These are phyloP conservation scores for Lenzites betulinus DNA, from an alignment of 768 basidiomycete genomes.

Conservation along the genomic window DNA sequence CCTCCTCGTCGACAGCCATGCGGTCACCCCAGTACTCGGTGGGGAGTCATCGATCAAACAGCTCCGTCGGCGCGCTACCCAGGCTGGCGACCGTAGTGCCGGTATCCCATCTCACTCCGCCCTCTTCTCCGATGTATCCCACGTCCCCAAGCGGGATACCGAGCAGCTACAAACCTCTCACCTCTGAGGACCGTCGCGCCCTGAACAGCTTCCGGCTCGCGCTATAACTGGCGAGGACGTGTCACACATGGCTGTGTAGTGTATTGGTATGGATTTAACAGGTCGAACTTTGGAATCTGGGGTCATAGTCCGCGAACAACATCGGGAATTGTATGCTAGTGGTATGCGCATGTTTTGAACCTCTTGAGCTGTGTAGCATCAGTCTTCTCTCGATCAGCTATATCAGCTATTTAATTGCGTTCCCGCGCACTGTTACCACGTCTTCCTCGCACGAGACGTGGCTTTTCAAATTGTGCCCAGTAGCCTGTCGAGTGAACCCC, in stretches of 20 bases:
- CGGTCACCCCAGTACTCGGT: constrained; percentile 11
- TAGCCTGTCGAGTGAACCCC: too few species aligned
- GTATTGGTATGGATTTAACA: not conserved
- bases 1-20: constrained; percentile 15
- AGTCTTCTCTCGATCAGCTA: not conserved
- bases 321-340: constrained; percentile 7
- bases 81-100: constrained; percentile 32
- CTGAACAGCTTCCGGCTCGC: constrained; percentile 38
- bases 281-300: constrained; percentile 2
- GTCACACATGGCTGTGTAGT: not conserved
- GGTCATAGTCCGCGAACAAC: not conserved
- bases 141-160: constrained; percentile 18
- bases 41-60: constrained; percentile 1
- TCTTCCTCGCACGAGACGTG: not conserved
- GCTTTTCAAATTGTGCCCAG: too few species aligned
- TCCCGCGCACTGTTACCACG: too few species aligned
- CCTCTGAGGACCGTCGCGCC: constrained; percentile 38
- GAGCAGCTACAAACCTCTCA: constrained; percentile 33
- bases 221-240: constrained; percentile 21
- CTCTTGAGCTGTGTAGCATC: constrained; percentile 1
- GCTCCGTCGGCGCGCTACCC: constrained; percentile 23
- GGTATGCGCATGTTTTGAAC: not conserved
- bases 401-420: not conserved
- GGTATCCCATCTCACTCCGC: constrained; percentile 22
- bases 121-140: constrained; percentile 23